Evolutionary conservation across 495 filamentous ascomycete genomes (phyloP), one percentile per base, ranked within the genome.

Genomic region (Parachaetomium inaequale): DNA sequence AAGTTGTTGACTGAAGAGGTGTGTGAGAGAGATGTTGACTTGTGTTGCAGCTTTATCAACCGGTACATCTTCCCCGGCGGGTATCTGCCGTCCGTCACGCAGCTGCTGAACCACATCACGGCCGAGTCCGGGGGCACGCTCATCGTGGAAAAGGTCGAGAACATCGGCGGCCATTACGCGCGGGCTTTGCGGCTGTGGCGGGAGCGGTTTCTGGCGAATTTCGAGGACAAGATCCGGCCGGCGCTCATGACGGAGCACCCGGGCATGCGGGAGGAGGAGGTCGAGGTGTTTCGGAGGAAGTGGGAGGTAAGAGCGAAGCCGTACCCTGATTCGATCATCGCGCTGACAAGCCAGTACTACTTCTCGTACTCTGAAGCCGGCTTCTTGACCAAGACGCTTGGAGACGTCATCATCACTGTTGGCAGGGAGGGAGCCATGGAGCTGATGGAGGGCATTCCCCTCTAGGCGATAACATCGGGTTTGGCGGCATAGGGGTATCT

Each of bases 41-140:
- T 11, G 12, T 46, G n/a, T 31, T 15, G 4, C 36, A 79, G 77
- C 63, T 91, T 90, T 71, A 89, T 91, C 68, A 79, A 86, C 38
- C 83, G 82, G 59, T 89, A 90, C 65, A 90, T 90, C 57, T 91
- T 91, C 68, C 88, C 87, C 2, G 86, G 87, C 43, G 87, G 88
- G 2, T 87, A 91, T 68, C 75, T 90, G 0, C 87, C 87, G 15
- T 88, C 85, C 6, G 78, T 84, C 31, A 84, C 79, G 26, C 84
- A 88, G 65, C 74, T 90, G 32, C 73, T 88, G 25, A 76, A 80
- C 40, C 78, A 84, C 38, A 84, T 91, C 52, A 79, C 76, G 31
- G 74, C 72, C 34, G 83, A 86, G 47, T 83, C 83, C 4, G 76
- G 74, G 29, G 83, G 81, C 0, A 80, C 79, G 1, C 75, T 89